These are phyloP conservation scores for Moricandia moricandioides DNA, from an alignment of 345 rosid species.

Conservation along the genomic window DNA sequence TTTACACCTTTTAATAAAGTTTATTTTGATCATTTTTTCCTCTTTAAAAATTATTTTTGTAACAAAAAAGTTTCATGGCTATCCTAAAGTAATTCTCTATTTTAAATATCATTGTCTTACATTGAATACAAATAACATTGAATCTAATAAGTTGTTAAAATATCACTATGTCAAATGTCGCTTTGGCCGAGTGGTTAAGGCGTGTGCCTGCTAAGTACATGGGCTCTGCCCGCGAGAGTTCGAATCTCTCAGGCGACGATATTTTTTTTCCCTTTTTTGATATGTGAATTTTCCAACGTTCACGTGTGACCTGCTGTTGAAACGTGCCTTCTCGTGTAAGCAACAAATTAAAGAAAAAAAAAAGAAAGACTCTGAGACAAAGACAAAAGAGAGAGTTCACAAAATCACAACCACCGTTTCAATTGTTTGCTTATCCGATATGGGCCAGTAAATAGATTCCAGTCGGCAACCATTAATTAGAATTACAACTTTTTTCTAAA, in stretches of 20 bases:
- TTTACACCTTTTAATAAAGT: too few species aligned
- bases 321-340: constrained; percentile 24
- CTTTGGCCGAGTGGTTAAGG: constrained; percentile 69
- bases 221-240: constrained; percentile 76
- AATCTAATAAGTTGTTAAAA: too few species aligned
- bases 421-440: constrained; percentile 8
- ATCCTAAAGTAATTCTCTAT: too few species aligned
- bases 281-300: not conserved
- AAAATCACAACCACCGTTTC: not conserved
- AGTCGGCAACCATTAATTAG: not conserved
- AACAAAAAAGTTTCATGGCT: too few species aligned
- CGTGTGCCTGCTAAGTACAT: constrained; percentile 73
- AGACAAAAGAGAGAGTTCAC: not conserved
- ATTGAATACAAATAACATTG: too few species aligned
- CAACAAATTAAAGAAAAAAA: not conserved
- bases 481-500: not conserved
- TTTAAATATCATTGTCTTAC: too few species aligned
- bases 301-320: not conserved
- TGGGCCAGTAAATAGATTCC: constrained; percentile 4
- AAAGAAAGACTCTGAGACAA: not conserved
- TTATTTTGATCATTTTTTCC: too few species aligned
- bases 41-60: too few species aligned
- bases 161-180: constrained; percentile 6
- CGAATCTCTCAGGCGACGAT: constrained; percentile 76
- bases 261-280: not conserved